Base-by-base conservation (phyloP, 805 yeast genomes). In the Pichia ethanolica region DNA sequence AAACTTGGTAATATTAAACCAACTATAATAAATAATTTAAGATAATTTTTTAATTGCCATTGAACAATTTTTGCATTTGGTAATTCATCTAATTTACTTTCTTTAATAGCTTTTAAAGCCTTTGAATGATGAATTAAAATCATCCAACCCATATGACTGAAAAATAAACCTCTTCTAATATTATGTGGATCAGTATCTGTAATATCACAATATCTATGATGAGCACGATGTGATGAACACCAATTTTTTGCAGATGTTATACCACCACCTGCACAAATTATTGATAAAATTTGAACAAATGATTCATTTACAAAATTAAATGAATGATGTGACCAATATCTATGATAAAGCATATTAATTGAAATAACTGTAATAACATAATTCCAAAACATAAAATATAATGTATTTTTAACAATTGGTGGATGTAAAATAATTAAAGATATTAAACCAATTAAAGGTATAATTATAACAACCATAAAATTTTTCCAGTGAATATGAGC, bases 71-170 rank as follows among this genome's bases (percentile, higher is more conserved):
- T 72, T 61, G 73, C 81, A 51, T 72, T 68, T 47, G 84, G 77
- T 60, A 88, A 72, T 61, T 88, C 87, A 69, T 75, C 86, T 69
- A 70, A 77, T 68, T 70, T 67, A 48, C 69, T 63, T 43, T 68
- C 70, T 30, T 63, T 57, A 5, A 71, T 69, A 10, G 74, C 73
- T 41, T 62, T 65, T 30, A 64, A 58, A 7, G 72, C 75, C 45
- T 77, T 77, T 20, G 82, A 76, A 65, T 79, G 81, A 55, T 87
- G 89, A 56, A 75, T 75, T 51, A 83, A 71, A 35, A 89, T 62
- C 69, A 86, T 75, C 95, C 96, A 90, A 4, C 97, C 97, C 68
- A 89, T 72, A 67, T 89, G 96, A 35, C 91, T 81, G 77, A 81
- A 89, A 59, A 77, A 67, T 58, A 89, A 75, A 0, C 97, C 97